These are phyloP conservation scores for Ambrosiella beaveri DNA, from an alignment of 2,329 filamentous ascomycete genomes.

Conservation along the genomic window DNA sequence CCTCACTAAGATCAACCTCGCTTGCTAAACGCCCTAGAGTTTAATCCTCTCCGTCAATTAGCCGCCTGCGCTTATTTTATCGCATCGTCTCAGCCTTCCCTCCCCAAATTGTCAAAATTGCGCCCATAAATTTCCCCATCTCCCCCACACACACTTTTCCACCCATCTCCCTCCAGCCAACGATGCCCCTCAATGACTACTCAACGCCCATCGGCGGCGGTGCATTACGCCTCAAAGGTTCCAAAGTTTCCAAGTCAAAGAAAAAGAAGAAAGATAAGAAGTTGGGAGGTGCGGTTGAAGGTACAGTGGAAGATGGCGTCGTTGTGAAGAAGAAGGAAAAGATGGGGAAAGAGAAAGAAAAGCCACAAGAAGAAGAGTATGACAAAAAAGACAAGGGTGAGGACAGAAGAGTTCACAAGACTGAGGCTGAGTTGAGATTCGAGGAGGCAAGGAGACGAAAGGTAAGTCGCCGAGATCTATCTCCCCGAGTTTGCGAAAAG, in stretches of 20 bases:
- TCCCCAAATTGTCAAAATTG: background rate
- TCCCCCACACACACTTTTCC: background rate
- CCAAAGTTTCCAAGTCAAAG: conserved; percentile 43
- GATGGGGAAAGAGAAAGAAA: background rate
- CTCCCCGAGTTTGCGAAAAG: background rate
- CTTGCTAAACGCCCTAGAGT: too few relatives aligned
- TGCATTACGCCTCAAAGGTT: conserved; percentile 72
- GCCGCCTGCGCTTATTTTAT: background rate
- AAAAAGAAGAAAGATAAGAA: conserved; percentile 43
- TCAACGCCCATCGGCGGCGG: conserved; percentile 46
- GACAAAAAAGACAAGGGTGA: background rate
- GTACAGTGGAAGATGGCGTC: background rate
- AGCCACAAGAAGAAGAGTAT: background rate
- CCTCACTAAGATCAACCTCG: too few relatives aligned
- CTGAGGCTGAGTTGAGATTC: conserved; percentile 64
- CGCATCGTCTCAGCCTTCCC: background rate
- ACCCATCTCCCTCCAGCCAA: background rate
- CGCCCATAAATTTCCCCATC: background rate
- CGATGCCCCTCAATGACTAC: conserved; percentile 64
- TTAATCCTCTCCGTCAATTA: too few relatives aligned
- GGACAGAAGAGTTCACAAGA: conserved; percentile 36
- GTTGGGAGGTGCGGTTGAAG: conserved; percentile 27
- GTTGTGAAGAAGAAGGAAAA: background rate
- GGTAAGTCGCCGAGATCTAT: conserved; percentile 31
- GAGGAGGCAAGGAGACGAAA: conserved; percentile 69